phyloP scores from a whole-genome alignment of 106 monocot species.

The Phalaenopsis equestris region DNA sequence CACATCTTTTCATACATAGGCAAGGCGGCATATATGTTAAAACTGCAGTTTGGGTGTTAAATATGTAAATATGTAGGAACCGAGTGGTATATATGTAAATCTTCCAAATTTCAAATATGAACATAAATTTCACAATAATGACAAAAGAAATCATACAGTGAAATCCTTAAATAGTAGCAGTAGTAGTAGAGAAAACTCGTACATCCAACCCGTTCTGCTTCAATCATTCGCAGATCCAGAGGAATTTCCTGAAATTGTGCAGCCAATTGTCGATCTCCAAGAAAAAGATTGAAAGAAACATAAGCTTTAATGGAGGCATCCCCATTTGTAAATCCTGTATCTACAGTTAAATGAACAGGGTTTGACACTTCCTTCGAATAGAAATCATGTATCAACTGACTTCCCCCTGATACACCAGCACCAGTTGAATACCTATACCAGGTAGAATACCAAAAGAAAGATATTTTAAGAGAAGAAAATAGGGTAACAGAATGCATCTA shows the following conservation, averaged over 20 bases:
- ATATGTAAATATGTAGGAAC: no score
- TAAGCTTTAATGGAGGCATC: slow-evolving; percentile 89
- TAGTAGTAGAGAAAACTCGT: slow-evolving; percentile 12
- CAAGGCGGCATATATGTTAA: no score
- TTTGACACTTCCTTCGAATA: slow-evolving; percentile 75
- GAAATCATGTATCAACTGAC: slow-evolving; percentile 89
- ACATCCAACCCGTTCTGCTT: slow-evolving; percentile 93
- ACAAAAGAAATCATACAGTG: background rate
- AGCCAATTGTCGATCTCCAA: slow-evolving; percentile 83
- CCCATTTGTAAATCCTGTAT: slow-evolving; percentile 78
- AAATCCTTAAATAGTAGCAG: background rate
- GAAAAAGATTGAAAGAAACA: slow-evolving; percentile 61
- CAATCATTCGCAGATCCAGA: slow-evolving; percentile 71
- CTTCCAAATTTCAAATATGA: no score
- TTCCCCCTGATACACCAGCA: slow-evolving; percentile 78
- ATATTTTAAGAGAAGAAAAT: background rate
- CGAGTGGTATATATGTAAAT: no score
- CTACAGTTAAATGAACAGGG: slow-evolving; percentile 87
- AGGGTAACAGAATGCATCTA: background rate
- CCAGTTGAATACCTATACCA: slow-evolving; percentile 90
- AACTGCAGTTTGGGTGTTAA: no score
- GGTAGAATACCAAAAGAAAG: background rate
- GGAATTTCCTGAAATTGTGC: slow-evolving; percentile 92
- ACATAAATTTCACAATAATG: background rate
- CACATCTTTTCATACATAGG: no score